phyloP scores from a whole-genome alignment of 331 rosid species.

The Malus hybrid region DNA sequence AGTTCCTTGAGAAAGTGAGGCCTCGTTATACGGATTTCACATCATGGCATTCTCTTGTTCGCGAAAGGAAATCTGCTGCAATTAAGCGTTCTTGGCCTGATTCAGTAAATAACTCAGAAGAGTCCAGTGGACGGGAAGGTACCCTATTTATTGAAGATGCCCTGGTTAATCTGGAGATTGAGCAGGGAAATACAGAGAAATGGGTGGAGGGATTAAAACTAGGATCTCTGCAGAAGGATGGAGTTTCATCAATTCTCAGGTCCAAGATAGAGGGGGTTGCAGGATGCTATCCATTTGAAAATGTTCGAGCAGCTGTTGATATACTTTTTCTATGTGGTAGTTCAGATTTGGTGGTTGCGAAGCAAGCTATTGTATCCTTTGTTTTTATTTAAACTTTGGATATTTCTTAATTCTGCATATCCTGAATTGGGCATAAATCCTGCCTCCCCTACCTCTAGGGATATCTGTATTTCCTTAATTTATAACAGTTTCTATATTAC shows the following conservation, averaged over 20 bases:
- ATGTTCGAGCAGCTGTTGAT: conserved; percentile 74
- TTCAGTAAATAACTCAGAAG: conserved; percentile 52
- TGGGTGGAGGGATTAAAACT: conserved; percentile 51
- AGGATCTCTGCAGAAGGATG: conserved; percentile 53
- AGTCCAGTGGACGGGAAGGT: conserved; percentile 53
- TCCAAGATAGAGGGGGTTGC: conserved; percentile 49
- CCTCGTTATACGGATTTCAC: conserved; percentile 40
- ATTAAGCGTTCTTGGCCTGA: conserved; percentile 87
- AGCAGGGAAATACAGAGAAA: conserved; percentile 32
- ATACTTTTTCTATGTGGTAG: conserved; percentile 77
- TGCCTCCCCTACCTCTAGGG: not conserved
- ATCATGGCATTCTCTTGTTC: conserved; percentile 61
- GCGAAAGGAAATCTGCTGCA: conserved; percentile 74
- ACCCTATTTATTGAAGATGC: conserved; percentile 96
- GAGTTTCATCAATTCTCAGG: conserved; percentile 36
- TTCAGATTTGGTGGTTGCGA: conserved; percentile 79
- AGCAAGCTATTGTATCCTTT: conserved; percentile 98
- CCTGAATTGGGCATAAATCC: conserved; percentile 5
- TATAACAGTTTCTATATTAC: conserved; percentile 72
- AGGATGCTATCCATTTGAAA: conserved; percentile 80
- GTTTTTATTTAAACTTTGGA: conserved; percentile 1
- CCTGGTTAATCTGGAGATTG: conserved; percentile 66
- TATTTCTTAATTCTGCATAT: conserved; percentile 5
- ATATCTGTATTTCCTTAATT: conserved; percentile 37
- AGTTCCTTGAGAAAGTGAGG: conserved; percentile 58